Percentiles rank a stretch among this genome's conserved stretches.
Conservation (phyloP, 2,329 filamentous ascomycete species). For the Penicillium occitanis region DNA sequence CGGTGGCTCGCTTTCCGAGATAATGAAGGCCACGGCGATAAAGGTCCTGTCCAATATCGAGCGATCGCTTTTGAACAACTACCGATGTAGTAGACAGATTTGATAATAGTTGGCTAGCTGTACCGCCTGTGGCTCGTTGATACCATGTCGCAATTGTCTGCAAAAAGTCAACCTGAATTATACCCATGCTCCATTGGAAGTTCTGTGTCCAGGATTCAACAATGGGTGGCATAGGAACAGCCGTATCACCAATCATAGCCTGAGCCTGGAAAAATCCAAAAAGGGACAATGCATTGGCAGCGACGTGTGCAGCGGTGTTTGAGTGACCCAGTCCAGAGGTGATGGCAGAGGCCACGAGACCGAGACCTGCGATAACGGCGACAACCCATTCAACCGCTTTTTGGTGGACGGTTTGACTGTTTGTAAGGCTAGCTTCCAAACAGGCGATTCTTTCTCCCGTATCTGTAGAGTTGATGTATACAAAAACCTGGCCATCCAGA, state of each 20-base stretch:
- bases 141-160: conserved; percentile 93
- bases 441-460: conserved; percentile 71
- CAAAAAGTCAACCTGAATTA: conserved; percentile 83
- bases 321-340: conserved; percentile 88
- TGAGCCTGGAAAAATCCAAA: conserved; percentile 94
- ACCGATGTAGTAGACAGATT: conserved; percentile 74
- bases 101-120: conserved; percentile 74
- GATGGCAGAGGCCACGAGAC: conserved; percentile 79
- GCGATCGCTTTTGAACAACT: conserved; percentile 71
- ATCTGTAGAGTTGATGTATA: conserved; percentile 73
- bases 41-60: conserved; percentile 39
- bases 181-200: conserved; percentile 97
- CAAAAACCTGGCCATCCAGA: conserved; percentile 78
- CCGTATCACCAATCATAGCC: conserved; percentile 83
- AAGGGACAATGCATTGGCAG: conserved; percentile 88
- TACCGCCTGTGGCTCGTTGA: conserved; percentile 87
- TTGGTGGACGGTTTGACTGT: conserved; percentile 88
- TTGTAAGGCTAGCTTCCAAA: conserved; percentile 82
- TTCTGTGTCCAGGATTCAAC: conserved; percentile 94
- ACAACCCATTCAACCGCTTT: conserved; percentile 86
- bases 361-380: conserved; percentile 81
- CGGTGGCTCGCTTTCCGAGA: conserved; percentile 56
- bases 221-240: conserved; percentile 78
- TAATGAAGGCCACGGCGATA: conserved; percentile 36
- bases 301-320: conserved; percentile 91